Percentiles rank a stretch among this genome's conserved stretches.
Conservation (phyloP, 139 green algal species). For the Picocystis salinarum region DNA sequence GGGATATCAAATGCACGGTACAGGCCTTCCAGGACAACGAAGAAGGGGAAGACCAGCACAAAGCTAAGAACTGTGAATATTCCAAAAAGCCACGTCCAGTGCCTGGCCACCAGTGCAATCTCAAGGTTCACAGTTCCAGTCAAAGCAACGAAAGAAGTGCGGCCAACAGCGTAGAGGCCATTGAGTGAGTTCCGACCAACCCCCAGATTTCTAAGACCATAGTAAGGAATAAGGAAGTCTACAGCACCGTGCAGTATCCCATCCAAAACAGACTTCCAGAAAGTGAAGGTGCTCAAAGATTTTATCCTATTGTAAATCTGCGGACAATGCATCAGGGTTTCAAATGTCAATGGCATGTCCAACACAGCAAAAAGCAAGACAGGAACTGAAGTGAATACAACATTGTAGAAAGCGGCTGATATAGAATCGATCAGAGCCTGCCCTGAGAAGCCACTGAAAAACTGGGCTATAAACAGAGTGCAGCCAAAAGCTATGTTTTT, state of each 20-base stretch:
- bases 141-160: slow-evolving; percentile 25
- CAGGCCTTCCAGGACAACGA: slow-evolving; percentile 3
- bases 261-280: slow-evolving; percentile 33
- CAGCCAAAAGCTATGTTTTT: slow-evolving; percentile 2
- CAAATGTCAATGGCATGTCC: neutral
- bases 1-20: no score
- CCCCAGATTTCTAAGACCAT: slow-evolving; percentile 8
- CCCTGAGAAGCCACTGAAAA: slow-evolving; percentile 1
- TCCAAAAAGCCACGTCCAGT: slow-evolving; percentile 41
- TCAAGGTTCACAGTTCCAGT: slow-evolving; percentile 41
- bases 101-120: slow-evolving; percentile 33
- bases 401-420: neutral
- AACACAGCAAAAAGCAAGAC: neutral
- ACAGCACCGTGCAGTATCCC: slow-evolving; percentile 20
- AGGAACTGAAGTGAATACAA: neutral
- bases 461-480: slow-evolving; percentile 1
- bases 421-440: slow-evolving; percentile 2
- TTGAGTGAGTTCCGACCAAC: slow-evolving; percentile 15
- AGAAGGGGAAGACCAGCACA: slow-evolving; percentile 30
- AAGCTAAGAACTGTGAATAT: slow-evolving; percentile 34
- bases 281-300: slow-evolving; percentile 23
- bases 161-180: slow-evolving; percentile 36
- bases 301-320: slow-evolving; percentile 29
- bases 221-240: slow-evolving; percentile 36
- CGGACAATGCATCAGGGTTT: slow-evolving; percentile 1